Conservation (phyloP, 805 yeast genomes). For the Zygoascus biomembranicola region DNA sequence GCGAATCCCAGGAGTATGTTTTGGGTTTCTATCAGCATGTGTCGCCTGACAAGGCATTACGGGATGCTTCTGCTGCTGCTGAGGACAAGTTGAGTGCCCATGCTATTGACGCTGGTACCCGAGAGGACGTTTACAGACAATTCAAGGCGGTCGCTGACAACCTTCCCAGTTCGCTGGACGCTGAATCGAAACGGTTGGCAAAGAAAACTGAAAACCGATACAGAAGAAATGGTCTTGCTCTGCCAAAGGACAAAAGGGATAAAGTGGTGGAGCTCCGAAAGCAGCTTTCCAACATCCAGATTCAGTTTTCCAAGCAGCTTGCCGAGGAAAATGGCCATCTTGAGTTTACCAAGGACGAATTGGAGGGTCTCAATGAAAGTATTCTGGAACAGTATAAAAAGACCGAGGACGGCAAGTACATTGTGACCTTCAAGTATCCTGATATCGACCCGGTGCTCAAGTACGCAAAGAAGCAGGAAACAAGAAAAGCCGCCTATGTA, state of each 20-base stretch:
- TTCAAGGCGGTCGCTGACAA: constrained; percentile 42
- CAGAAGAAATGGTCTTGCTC: constrained; percentile 61
- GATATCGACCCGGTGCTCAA: constrained; percentile 72
- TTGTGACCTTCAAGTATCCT: constrained; percentile 76
- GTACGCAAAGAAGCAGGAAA: constrained; percentile 53
- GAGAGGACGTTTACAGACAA: constrained; percentile 57
- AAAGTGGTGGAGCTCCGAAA: constrained; percentile 51
- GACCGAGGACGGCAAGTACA: constrained; percentile 37
- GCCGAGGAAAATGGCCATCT: constrained; percentile 63
- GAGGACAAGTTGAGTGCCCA: constrained; percentile 49
- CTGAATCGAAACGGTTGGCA: constrained; percentile 50
- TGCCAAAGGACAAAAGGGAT: constrained; percentile 47
- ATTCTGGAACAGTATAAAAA: constrained; percentile 43
- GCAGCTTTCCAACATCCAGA: constrained; percentile 46
- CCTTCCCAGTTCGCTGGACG: constrained; percentile 27
- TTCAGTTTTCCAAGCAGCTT: constrained; percentile 54
- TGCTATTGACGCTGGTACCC: constrained; percentile 53
- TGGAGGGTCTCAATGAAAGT: constrained; percentile 66
- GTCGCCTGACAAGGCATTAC: constrained; percentile 50
- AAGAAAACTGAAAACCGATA: constrained; percentile 50
- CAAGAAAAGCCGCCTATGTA: constrained; percentile 56
- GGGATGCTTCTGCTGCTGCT: constrained; percentile 64
- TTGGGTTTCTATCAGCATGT: constrained; percentile 68
- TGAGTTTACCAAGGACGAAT: constrained; percentile 52
- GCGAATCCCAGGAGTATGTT: constrained; percentile 39